A percentile compares a stretch with the other conserved stretches of the same genome.
Conservation (phyloP, 345 rosid species). For the Eucalyptus coolabah region DNA sequence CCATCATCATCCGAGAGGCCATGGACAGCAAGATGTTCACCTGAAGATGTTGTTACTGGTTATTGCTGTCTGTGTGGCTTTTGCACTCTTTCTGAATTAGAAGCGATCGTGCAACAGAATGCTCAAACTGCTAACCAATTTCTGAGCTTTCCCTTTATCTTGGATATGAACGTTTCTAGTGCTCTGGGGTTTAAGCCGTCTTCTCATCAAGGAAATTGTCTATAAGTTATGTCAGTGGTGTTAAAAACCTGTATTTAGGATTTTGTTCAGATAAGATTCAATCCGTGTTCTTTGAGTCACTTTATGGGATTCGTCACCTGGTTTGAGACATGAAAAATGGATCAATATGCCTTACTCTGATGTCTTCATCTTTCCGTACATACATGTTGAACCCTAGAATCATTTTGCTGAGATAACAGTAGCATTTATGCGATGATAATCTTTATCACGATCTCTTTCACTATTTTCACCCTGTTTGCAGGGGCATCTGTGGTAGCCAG, state of each 20-base stretch:
- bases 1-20: conserved; percentile 47
- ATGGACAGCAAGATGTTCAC: conserved; percentile 69
- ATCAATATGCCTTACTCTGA: background rate
- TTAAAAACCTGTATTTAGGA: background rate
- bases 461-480: background rate
- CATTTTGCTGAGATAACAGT: background rate
- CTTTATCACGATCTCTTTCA: background rate
- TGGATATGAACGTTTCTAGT: conserved; percentile 13
- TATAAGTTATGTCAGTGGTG: background rate
- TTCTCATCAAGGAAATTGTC: conserved; percentile 6
- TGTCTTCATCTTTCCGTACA: background rate
- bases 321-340: background rate
- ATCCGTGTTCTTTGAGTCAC: background rate
- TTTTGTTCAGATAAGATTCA: background rate
- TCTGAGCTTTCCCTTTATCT: background rate
- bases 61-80: conserved; percentile 35
- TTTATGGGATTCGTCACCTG: background rate
- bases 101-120: background rate
- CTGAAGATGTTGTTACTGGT: conserved; percentile 52
- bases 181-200: background rate
- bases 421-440: background rate
- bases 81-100: conserved; percentile 52
- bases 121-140: background rate
- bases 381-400: background rate
- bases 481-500: background rate